Conservation (phyloP, 139 green algal species). For the Haematococcus lacustris region DNA sequence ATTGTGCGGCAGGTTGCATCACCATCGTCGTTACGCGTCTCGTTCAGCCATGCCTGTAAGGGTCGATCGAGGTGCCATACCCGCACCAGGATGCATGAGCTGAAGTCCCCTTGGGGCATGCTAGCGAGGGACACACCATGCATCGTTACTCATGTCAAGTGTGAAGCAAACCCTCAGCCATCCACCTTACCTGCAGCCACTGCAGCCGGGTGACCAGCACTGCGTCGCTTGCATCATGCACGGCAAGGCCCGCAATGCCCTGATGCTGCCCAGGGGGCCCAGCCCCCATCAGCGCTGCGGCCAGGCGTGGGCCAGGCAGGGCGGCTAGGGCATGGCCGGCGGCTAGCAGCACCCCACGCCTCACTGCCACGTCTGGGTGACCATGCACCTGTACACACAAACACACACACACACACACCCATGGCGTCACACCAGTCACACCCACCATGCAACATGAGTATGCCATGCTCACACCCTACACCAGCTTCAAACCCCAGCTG, state of each 20-base stretch:
- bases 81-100: background rate
- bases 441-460: background rate
- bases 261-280: background rate
- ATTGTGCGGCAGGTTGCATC: background rate
- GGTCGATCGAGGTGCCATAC: background rate
- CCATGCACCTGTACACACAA: constrained; percentile 23
- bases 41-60: constrained; percentile 13
- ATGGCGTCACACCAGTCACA: background rate
- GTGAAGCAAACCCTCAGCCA: background rate
- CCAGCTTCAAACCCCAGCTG: background rate
- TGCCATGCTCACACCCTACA: background rate
- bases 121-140: background rate
- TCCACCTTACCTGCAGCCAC: constrained; percentile 33
- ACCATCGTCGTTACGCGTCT: background rate
- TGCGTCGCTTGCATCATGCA: constrained; percentile 3
- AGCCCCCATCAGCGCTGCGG: constrained; percentile 27
- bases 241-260: background rate
- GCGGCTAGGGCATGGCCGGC: constrained; percentile 38
- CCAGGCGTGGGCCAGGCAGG: constrained; percentile 45
- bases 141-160: background rate
- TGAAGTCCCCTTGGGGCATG: background rate
- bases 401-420: background rate
- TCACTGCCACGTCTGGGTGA: constrained; percentile 59
- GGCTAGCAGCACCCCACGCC: constrained; percentile 54
- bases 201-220: constrained; percentile 41